Evolutionary conservation across 176 grass and related monocot species (phyloP).

Genomic region (Aegilops bicornis): DNA sequence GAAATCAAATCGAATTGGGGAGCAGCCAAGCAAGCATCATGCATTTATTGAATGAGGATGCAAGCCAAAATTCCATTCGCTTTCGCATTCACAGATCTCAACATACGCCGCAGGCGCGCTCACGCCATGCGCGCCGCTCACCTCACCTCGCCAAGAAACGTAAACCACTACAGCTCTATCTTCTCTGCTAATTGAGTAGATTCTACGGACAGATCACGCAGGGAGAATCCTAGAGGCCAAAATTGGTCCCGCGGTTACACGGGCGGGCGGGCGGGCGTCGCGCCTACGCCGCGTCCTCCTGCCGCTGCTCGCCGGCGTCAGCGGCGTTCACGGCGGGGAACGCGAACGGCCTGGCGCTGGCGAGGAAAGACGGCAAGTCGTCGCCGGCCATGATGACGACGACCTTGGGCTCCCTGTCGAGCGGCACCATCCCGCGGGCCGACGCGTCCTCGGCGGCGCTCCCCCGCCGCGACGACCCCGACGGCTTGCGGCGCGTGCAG

Average conservation of each 20-base stretch:
- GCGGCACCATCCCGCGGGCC: background rate
- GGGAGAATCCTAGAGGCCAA: slow-evolving; percentile 3
- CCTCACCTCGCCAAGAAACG: background rate
- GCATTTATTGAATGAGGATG: slow-evolving; percentile 9
- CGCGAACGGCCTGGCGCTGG: slow-evolving; percentile 32
- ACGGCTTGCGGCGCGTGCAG: slow-evolving; percentile 19
- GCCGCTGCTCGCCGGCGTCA: background rate
- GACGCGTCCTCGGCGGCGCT: background rate
- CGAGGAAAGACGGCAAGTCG: slow-evolving; percentile 29
- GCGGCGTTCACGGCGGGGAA: background rate
- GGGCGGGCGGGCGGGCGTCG: background rate
- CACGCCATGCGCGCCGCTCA: background rate
- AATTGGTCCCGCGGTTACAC: slow-evolving; percentile 17
- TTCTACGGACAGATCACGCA: background rate
- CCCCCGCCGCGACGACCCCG: background rate
- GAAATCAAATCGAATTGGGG: background rate
- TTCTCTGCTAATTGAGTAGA: background rate
- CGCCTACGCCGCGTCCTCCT: background rate
- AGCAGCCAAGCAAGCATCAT: background rate
- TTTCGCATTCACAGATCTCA: background rate
- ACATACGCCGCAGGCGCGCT: too few species aligned
- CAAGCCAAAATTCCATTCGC: background rate
- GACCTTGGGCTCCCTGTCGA: slow-evolving; percentile 29
- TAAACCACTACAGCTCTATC: background rate
- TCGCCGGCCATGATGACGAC: slow-evolving; percentile 48